Conservation (phyloP, 441 rosid species). For the Rhodomyrtus psidioides region DNA sequence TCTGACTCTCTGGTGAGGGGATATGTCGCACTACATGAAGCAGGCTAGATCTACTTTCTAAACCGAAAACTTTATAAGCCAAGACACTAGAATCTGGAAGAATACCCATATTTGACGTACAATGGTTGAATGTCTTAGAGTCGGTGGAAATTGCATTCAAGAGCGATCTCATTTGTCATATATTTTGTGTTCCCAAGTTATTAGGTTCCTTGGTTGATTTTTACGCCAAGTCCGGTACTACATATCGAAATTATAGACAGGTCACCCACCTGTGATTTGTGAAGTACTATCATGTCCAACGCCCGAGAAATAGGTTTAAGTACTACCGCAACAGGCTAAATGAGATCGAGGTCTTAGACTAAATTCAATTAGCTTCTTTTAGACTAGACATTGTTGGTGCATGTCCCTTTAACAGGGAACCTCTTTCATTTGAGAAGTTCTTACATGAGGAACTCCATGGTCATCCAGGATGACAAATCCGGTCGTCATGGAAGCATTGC, state of each 20-base stretch:
- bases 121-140: not conserved
- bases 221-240: not conserved
- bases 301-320: not conserved
- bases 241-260: not conserved
- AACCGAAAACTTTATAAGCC: not conserved
- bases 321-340: not conserved
- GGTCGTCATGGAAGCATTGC: constrained; percentile 60
- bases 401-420: not conserved
- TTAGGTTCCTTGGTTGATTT: not conserved
- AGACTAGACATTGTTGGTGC: not conserved
- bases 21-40: not conserved
- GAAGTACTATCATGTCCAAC: not conserved
- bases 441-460: constrained; percentile 56
- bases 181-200: not conserved
- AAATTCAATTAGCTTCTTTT: not conserved
- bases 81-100: not conserved
- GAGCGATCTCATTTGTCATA: not conserved
- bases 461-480: constrained; percentile 72
- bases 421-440: not conserved
- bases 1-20: not conserved
- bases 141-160: not conserved
- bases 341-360: not conserved
- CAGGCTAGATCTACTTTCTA: not conserved
- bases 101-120: not conserved
- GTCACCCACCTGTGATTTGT: not conserved